Evolutionary conservation across 768 basidiomycete genomes (phyloP).

Genomic region (Boletus bicolor): DNA sequence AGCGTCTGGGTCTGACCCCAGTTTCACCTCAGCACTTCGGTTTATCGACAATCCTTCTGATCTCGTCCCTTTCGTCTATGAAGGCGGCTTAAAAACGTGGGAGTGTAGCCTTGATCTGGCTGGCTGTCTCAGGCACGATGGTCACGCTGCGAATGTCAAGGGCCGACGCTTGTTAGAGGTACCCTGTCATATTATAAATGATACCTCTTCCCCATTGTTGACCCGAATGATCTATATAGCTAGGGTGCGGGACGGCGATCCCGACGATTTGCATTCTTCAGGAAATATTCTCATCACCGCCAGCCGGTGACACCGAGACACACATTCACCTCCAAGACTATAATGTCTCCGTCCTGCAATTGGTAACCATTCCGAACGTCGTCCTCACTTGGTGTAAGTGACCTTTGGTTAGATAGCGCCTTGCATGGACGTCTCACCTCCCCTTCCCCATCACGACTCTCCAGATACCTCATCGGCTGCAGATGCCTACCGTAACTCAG

Average conservation of each 20-base stretch:
- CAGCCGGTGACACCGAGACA: constrained; percentile 32
- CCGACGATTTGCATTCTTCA: constrained; percentile 76
- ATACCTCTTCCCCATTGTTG: not conserved
- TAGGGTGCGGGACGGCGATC: constrained; percentile 91
- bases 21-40: constrained; percentile 39
- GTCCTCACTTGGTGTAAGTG: constrained; percentile 78
- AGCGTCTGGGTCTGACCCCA: constrained; percentile 3
- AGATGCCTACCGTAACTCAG: constrained; percentile 38
- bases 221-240: constrained; percentile 38
- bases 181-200: not conserved
- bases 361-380: constrained; percentile 78
- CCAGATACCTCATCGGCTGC: constrained; percentile 65
- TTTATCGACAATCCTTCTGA: constrained; percentile 86
- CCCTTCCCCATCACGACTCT: not conserved
- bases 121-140: constrained; percentile 49
- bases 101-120: constrained; percentile 91
- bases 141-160: constrained; percentile 21
- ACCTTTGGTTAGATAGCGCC: not conserved
- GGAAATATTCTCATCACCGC: constrained; percentile 46
- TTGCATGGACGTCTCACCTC: not conserved
- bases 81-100: constrained; percentile 98
- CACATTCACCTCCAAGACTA: constrained; percentile 88
- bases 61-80: constrained; percentile 87
- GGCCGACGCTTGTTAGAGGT: constrained; percentile 76
- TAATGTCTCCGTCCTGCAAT: constrained; percentile 74